Conservation (phyloP, 495 filamentous ascomycete species). For the Neurospora sp. region DNA sequence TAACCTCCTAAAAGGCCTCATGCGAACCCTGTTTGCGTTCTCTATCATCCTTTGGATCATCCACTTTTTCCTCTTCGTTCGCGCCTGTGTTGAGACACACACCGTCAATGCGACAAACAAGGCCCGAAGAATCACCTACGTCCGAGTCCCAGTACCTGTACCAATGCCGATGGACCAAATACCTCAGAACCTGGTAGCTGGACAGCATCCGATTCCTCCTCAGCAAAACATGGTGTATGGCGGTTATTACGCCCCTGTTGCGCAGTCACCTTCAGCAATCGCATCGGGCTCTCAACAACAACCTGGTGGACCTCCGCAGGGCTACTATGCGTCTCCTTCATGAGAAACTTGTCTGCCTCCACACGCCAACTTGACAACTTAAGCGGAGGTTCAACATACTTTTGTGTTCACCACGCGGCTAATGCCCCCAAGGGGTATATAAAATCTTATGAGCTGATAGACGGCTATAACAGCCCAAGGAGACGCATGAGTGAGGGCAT, state of each 20-base stretch:
- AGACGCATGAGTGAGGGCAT: not conserved
- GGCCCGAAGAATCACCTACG: conserved; percentile 1
- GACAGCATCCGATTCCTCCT: not conserved
- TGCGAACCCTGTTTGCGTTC: conserved; percentile 9
- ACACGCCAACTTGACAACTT: not conserved
- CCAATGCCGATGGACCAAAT: not conserved
- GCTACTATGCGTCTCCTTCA: conserved; percentile 9
- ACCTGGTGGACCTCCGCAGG: not conserved
- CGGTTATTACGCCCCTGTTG: conserved; percentile 12
- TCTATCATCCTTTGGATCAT: conserved; percentile 10
- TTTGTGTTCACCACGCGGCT: not conserved
- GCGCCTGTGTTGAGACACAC: conserved; percentile 35
- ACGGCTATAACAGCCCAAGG: not conserved
- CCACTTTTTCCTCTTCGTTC: conserved; percentile 33
- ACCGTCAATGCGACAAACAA: conserved; percentile 12
- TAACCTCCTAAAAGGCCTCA: not conserved
- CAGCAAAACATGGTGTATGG: not conserved
- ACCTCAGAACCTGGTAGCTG: not conserved
- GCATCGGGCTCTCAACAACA: not conserved
- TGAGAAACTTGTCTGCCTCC: not conserved
- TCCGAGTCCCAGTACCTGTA: conserved; percentile 5
- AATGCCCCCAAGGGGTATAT: not conserved
- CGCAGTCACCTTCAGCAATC: not conserved
- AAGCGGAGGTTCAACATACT: not conserved
- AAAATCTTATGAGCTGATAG: not conserved